A percentile compares a stretch with the other conserved stretches of the same genome.
These are phyloP conservation scores for Tolypocladium capitatum DNA, from an alignment of 2,329 filamentous ascomycete species.

Conservation along the genomic window DNA sequence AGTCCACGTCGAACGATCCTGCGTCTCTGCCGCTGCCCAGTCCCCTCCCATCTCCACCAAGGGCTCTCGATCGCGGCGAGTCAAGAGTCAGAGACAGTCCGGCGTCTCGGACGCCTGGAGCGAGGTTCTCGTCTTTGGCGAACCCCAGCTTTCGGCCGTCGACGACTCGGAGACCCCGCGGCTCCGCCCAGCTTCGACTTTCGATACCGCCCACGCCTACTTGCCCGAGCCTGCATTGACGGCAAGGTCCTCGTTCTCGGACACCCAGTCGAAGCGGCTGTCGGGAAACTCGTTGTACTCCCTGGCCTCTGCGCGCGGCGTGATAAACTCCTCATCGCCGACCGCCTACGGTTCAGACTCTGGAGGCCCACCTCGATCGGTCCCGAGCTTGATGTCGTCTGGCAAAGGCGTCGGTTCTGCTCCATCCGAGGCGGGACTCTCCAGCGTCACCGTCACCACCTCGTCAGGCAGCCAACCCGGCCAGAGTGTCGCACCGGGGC, in stretches of 20 bases:
- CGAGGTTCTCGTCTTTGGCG: constrained; percentile 21
- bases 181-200: constrained; percentile 20
- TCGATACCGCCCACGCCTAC: constrained; percentile 15
- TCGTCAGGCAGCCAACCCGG: constrained; percentile 27
- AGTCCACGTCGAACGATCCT: constrained; percentile 44
- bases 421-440: constrained; percentile 37
- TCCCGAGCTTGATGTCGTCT: constrained; percentile 33
- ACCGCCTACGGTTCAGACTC: constrained; percentile 42
- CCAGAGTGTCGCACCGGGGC: constrained; percentile 16
- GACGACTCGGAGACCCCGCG: constrained; percentile 36
- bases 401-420: constrained; percentile 25
- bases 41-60: constrained; percentile 28
- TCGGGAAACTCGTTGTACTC: constrained; percentile 65
- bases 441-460: constrained; percentile 40
- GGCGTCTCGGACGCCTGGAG: constrained; percentile 25
- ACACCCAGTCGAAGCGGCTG: constrained; percentile 47
- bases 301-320: constrained; percentile 45
- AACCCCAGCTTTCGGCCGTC: constrained; percentile 30
- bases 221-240: constrained; percentile 36
- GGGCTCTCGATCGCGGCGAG: constrained; percentile 26
- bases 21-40: constrained; percentile 48
- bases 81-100: constrained; percentile 30
- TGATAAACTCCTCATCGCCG: constrained; percentile 31
- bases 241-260: constrained; percentile 34
- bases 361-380: constrained; percentile 25